Base-by-base conservation (phyloP, 768 basidiomycete genomes). In the Tylopilus rubrobrunneus region DNA sequence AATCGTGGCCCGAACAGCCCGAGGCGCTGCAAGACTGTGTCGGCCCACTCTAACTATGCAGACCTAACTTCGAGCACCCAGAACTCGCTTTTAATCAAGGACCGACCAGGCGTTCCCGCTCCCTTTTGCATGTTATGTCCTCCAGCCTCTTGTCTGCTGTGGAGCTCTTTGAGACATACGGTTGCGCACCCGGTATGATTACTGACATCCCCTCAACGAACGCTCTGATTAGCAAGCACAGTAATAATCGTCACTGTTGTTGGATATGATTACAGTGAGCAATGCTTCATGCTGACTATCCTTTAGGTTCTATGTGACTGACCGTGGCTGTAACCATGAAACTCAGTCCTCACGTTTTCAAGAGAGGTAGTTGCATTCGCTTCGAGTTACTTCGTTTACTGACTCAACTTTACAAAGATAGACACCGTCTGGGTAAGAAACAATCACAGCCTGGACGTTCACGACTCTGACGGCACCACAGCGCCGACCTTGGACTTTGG, bases 241-340 rank as follows among this genome's bases (percentile, higher is more conserved):
- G 61, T 59, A 12, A 17, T 49, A 11, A 44, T 55, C 23, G 37
- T 51, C 25, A 37, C 42, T 36, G 5, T 48, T 5, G 25, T 62
- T 25, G 53, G 46, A 45, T 62, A 62, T 31, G 61, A 62, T 45
- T 62, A 62, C 17, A 10, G 61, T 56, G 37, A 53, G 61, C 10
- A 11, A 6, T 31, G 17, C 17, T n/a, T 28, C 4, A 6, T 47
- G 19, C 44, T 11, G 1, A 23, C 2, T 17, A 15, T 40, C 6
- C 10, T 25, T 33, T 23, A 43, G 4, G 15, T 23, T 27, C 33
- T 33, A 4, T 25, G 25, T 25, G 5, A 25, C 14, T 48, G 17
- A 29, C 15, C 17, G 7, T 31, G 29, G 31, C 11, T 19, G 2
- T 2, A 11, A 10, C 10, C n/a, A n/a, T 17, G 6, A 27, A 12